A percentile compares a stretch with the other conserved stretches of the same genome.
Evolutionary conservation across 805 yeast genomes (phyloP).

Genomic region (Lipomyces spencermartinsiae): DNA sequence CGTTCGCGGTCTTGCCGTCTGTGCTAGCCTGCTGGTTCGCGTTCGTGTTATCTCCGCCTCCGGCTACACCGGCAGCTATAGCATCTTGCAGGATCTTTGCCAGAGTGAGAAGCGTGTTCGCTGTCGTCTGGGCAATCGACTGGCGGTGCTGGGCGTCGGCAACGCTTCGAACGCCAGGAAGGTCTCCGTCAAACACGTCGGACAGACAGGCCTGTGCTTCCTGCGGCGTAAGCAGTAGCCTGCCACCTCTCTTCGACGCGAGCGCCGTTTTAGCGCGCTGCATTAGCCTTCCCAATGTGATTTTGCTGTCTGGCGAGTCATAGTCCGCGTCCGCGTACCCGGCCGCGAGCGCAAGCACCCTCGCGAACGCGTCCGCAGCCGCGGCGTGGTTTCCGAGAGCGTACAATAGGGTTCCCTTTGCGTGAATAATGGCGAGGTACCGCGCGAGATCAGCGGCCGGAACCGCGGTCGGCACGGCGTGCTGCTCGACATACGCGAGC

Average conservation of each 20-base stretch:
- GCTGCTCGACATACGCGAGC: constrained; percentile 28
- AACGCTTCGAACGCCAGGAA: constrained; percentile 24
- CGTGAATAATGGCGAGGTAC: constrained; percentile 31
- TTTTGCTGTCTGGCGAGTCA: constrained; percentile 8
- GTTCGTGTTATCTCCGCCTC: constrained; percentile 6
- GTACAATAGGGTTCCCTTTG: constrained; percentile 38
- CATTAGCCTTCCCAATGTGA: constrained; percentile 21
- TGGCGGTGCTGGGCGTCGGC: constrained; percentile 26
- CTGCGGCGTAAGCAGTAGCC: constrained; percentile 28
- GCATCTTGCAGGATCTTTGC: constrained; percentile 47
- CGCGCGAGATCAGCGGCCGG: constrained; percentile 36
- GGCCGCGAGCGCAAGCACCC: constrained; percentile 31
- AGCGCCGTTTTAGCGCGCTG: constrained; percentile 27
- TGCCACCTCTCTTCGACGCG: constrained; percentile 12
- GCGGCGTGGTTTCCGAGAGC: constrained; percentile 41
- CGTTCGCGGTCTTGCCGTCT: constrained; percentile 21
- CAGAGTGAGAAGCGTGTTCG: constrained; percentile 45
- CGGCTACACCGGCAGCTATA: constrained; percentile 41
- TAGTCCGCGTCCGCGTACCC: constrained; percentile 7
- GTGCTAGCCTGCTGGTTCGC: constrained; percentile 7
- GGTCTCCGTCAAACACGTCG: constrained; percentile 37
- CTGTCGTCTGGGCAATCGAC: constrained; percentile 31
- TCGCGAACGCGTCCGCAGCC: constrained; percentile 41
- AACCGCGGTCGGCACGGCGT: constrained; percentile 17
- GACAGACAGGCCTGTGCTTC: constrained; percentile 33